These are phyloP conservation scores for Pseudonectria foliicola DNA, from an alignment of 2,329 filamentous ascomycete species.

Conservation along the genomic window DNA sequence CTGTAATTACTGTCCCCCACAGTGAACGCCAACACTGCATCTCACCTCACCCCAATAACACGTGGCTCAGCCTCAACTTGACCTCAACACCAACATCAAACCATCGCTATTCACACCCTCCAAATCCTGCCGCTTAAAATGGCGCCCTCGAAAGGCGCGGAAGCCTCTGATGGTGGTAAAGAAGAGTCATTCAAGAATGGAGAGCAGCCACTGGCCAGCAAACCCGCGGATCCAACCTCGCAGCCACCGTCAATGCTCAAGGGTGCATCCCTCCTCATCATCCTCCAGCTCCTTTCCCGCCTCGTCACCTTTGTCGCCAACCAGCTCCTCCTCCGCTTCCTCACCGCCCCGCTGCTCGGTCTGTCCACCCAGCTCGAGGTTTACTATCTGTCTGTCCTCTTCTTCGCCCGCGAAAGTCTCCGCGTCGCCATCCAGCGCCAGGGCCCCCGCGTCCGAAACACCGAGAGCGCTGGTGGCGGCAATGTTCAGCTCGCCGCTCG, in stretches of 20 bases:
- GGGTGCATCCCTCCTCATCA: slow-evolving; percentile 78
- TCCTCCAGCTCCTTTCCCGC: slow-evolving; percentile 81
- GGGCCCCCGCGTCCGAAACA: slow-evolving; percentile 11
- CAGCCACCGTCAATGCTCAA: slow-evolving; percentile 44
- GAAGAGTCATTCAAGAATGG: no score
- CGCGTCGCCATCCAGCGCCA: slow-evolving; percentile 87
- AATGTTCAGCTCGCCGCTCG: slow-evolving; percentile 10
- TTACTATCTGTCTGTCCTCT: slow-evolving; percentile 86
- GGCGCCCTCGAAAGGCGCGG: no score
- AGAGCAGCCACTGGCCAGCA: no score
- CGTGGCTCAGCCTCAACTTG: no score
- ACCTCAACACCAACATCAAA: no score
- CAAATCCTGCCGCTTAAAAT: no score
- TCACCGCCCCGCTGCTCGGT: slow-evolving; percentile 79
- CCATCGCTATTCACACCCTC: no score
- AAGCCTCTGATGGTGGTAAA: no score
- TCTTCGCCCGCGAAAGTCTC: slow-evolving; percentile 86
- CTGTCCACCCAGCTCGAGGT: slow-evolving; percentile 86
- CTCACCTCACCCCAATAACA: no score
- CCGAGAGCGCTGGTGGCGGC: slow-evolving; percentile 7
- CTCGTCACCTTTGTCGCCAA: slow-evolving; percentile 86
- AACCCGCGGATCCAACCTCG: no score
- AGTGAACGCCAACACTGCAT: no score
- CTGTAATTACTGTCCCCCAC: no score
- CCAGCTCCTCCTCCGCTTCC: slow-evolving; percentile 78